phyloP scores from a whole-genome alignment of 2,329 filamentous ascomycete genomes.

The Shiraia sp. region DNA sequence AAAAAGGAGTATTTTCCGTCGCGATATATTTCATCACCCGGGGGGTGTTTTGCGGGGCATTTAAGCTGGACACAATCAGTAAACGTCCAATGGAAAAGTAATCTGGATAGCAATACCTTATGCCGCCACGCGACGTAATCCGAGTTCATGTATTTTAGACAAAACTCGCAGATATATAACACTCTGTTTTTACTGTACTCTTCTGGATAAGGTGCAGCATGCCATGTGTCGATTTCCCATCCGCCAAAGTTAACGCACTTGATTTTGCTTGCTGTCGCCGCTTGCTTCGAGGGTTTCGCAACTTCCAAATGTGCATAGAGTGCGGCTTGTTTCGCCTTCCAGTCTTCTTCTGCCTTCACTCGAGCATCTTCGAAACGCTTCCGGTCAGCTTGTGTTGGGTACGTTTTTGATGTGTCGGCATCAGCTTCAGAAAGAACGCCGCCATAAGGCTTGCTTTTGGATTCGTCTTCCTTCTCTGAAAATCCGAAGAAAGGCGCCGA shows the following conservation, averaged over 20 bases:
- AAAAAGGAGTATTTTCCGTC: constrained; percentile 91
- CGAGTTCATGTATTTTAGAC: constrained; percentile 98
- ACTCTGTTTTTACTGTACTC: constrained; percentile 97
- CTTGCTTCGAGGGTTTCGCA: constrained; percentile 63
- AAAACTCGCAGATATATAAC: constrained; percentile 99
- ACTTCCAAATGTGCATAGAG: constrained; percentile 67
- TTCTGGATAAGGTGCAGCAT: constrained; percentile 95
- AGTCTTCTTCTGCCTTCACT: constrained; percentile 88
- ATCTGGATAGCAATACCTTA: constrained; percentile 57
- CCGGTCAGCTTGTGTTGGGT: constrained; percentile 79
- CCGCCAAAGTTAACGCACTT: constrained; percentile 98
- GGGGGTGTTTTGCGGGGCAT: constrained; percentile 93
- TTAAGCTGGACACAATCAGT: constrained; percentile 59
- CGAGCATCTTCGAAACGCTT: constrained; percentile 88
- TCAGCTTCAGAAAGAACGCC: constrained; percentile 88
- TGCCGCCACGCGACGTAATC: constrained; percentile 98
- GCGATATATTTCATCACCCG: constrained; percentile 96
- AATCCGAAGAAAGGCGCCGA: constrained; percentile 85
- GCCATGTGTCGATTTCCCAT: constrained; percentile 99
- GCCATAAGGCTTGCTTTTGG: constrained; percentile 91
- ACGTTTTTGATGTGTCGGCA: constrained; percentile 86
- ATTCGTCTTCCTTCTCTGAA: constrained; percentile 86
- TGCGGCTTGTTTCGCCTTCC: constrained; percentile 69
- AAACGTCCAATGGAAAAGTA: not conserved
- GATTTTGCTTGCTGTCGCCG: constrained; percentile 91